These are phyloP conservation scores for Melanomma pulvis-pyrius DNA, from an alignment of 495 filamentous ascomycete genomes.

Conservation along the genomic window DNA sequence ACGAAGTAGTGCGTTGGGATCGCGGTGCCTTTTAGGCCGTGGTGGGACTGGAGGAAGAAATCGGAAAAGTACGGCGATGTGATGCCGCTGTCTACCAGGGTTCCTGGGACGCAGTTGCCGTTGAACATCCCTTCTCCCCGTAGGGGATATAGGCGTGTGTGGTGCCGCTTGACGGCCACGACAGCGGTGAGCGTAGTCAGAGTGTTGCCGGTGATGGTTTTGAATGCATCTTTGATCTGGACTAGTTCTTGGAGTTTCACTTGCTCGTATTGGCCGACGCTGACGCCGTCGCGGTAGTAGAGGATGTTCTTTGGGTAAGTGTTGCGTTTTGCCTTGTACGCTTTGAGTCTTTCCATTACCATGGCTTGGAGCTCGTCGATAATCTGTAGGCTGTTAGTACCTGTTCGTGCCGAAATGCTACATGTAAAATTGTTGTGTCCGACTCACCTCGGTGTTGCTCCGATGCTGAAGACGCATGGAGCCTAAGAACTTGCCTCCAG, in stretches of 20 bases:
- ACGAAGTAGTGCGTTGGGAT: conserved; percentile 24
- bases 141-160: conserved; percentile 12
- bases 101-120: not conserved
- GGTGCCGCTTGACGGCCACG: conserved; percentile 12
- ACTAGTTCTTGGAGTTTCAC: not conserved
- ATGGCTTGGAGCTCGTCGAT: not conserved
- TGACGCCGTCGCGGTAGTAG: conserved; percentile 22
- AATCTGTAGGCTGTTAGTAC: conserved; percentile 15
- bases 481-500: conserved; percentile 10
- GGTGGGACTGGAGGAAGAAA: conserved; percentile 23
- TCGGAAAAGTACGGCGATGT: conserved; percentile 6
- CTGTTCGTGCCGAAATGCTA: too few relatives aligned
- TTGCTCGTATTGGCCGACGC: conserved; percentile 7
- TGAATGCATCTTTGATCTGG: not conserved
- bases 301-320: not conserved
- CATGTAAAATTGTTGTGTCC: not conserved
- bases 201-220: not conserved
- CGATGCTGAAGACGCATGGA: not conserved
- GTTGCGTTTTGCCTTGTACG: not conserved
- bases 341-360: not conserved
- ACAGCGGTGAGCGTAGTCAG: not conserved
- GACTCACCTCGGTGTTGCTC: conserved; percentile 5
- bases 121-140: not conserved
- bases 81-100: not conserved
- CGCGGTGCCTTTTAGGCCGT: conserved; percentile 15